Conservation (phyloP, 1,139 yeast species). For the Meyerozyma carpophila region DNA sequence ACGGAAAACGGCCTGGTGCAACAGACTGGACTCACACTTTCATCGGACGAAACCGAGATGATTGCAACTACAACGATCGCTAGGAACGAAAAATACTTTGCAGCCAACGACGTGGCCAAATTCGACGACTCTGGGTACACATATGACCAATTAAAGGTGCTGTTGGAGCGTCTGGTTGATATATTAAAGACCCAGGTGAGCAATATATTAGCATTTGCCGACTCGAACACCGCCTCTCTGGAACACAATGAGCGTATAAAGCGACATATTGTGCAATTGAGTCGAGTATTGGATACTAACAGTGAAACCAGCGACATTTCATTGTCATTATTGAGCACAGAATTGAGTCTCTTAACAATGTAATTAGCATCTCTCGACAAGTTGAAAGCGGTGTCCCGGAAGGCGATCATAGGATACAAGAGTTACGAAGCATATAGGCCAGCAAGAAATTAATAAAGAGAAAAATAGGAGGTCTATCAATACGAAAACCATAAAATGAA, state of each 20-base stretch:
- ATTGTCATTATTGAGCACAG: constrained; percentile 18
- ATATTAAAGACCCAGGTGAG: constrained; percentile 19
- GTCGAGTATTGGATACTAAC: constrained; percentile 10
- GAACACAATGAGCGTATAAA: constrained; percentile 14
- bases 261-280: constrained; percentile 20
- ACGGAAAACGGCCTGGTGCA: background rate
- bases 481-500: too few species aligned
- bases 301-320: constrained; percentile 4
- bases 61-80: constrained; percentile 23
- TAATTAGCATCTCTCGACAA: constrained; percentile 22
- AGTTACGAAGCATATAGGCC: background rate
- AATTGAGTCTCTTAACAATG: constrained; percentile 25
- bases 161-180: constrained; percentile 13
- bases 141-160: constrained; percentile 10
- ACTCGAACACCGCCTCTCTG: constrained; percentile 4
- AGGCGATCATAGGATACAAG: constrained; percentile 10
- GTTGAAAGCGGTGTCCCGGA: constrained; percentile 16
- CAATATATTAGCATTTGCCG: constrained; percentile 16
- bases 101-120: constrained; percentile 1
- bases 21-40: constrained; percentile 10
- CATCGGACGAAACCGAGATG: constrained; percentile 19
- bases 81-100: constrained; percentile 18
- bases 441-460: background rate
- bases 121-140: constrained; percentile 5
- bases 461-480: too few species aligned